Conservation (phyloP, 164 flowering plant species). For the Annona squamosa region DNA sequence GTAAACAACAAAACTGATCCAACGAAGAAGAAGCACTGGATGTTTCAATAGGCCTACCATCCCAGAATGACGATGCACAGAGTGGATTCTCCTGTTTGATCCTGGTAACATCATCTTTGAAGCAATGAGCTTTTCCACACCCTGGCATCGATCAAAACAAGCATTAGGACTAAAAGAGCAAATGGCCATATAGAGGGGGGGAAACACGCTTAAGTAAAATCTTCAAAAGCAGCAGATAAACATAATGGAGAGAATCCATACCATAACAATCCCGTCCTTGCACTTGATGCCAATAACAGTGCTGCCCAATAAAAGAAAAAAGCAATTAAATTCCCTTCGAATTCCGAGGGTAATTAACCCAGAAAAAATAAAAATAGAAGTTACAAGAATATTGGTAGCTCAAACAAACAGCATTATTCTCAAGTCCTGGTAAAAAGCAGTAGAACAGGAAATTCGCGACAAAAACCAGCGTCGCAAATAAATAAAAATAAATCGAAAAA, state of each 20-base stretch:
- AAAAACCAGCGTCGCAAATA: neutral
- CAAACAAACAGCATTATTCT: no score
- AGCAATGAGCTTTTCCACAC: constrained; percentile 89
- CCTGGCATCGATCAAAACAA: constrained; percentile 33
- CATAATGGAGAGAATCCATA: constrained; percentile 13
- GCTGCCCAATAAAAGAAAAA: constrained; percentile 26
- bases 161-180: constrained; percentile 1
- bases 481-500: neutral
- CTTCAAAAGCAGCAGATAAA: neutral
- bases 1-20: neutral
- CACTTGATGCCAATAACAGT: constrained; percentile 85
- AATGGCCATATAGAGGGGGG: no score
- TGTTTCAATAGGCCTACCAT: constrained; percentile 43
- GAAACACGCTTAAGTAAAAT: neutral
- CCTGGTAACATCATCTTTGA: constrained; percentile 99
- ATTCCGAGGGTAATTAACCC: neutral
- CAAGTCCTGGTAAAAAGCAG: neutral
- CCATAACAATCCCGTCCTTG: constrained; percentile 84
- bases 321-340: neutral
- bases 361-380: neutral
- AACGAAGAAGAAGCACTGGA: neutral
- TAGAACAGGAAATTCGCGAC: neutral
- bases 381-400: neutral
- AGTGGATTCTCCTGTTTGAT: constrained; percentile 82
- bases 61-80: constrained; percentile 95